A percentile compares a stretch with the other conserved stretches of the same genome.
phyloP scores from a whole-genome alignment of 352 stramenopile genomes.

The Phytophthora uliginosa region DNA sequence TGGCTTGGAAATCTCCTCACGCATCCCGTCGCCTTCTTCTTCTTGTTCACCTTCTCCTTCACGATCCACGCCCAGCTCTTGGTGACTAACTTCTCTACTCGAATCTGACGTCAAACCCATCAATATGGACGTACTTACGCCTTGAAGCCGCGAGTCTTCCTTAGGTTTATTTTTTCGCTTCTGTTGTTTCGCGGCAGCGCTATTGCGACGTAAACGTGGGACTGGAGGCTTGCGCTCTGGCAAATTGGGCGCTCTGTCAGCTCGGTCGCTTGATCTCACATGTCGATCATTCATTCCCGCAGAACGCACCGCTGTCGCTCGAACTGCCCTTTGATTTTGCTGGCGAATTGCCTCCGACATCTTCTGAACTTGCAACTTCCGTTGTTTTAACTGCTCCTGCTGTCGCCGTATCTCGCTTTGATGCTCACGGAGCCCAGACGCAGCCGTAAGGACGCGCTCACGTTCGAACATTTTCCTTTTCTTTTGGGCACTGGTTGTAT shows the following conservation, averaged over 20 bases:
- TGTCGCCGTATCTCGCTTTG: constrained; percentile 32
- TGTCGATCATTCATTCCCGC: neutral
- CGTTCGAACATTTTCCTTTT: constrained; percentile 56
- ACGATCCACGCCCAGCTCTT: neutral
- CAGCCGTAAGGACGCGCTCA: constrained; percentile 53
- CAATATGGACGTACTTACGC: constrained; percentile 39
- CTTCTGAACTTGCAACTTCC: constrained; percentile 55
- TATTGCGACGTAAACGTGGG: constrained; percentile 51
- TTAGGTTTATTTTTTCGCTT: constrained; percentile 25
- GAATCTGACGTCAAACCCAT: constrained; percentile 12
- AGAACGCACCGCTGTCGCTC: constrained; percentile 5
- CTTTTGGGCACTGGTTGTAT: constrained; percentile 29
- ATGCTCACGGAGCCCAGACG: constrained; percentile 50
- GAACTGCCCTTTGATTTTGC: constrained; percentile 52
- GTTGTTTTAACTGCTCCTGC: constrained; percentile 40
- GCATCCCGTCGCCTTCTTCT: neutral
- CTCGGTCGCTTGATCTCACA: neutral
- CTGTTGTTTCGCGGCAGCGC: constrained; percentile 1
- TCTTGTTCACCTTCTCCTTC: neutral
- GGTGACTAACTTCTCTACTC: neutral
- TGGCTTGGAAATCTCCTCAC: neutral
- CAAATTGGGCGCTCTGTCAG: constrained; percentile 17
- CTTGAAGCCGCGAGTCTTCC: constrained; percentile 4
- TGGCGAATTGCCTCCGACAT: constrained; percentile 66
- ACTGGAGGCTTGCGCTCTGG: constrained; percentile 65